phyloP scores from a whole-genome alignment of 176 grass and related monocot genomes.

The Bromus sterilis region DNA sequence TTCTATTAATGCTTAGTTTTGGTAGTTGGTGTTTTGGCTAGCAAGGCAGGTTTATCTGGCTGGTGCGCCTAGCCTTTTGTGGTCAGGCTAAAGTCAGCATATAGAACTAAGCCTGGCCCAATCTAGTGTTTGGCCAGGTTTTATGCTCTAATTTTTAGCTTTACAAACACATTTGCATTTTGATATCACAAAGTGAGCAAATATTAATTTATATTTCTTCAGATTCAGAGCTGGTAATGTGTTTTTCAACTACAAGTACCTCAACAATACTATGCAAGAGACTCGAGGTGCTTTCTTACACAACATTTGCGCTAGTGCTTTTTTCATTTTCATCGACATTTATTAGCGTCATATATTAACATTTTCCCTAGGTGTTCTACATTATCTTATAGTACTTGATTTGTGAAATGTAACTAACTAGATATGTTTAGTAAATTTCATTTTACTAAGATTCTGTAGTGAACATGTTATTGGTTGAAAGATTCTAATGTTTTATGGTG shows the following conservation, averaged over 20 bases:
- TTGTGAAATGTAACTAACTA: too few relatives aligned
- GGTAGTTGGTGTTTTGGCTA: neutral
- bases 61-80: neutral
- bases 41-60: neutral
- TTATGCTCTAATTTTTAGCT: neutral
- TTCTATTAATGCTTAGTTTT: neutral
- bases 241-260: slow-evolving; percentile 87
- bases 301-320: neutral
- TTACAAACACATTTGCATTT: neutral
- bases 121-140: neutral
- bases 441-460: too few relatives aligned
- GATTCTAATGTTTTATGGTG: neutral
- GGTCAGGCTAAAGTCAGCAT: neutral
- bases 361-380: too few relatives aligned
- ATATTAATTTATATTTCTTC: neutral
- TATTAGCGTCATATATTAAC: neutral
- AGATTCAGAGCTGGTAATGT: slow-evolving; percentile 93
- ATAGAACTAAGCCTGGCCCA: neutral
- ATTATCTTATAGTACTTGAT: too few relatives aligned
- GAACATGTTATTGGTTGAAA: neutral
- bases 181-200: neutral
- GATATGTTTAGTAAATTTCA: too few relatives aligned
- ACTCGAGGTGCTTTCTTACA: slow-evolving; percentile 53
- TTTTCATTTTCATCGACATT: neutral
- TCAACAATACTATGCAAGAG: slow-evolving; percentile 76